Evolutionary conservation across 164 flowering plant genomes (phyloP), one percentile per base, ranked within the genome.

Genomic region (Piper betle): DNA sequence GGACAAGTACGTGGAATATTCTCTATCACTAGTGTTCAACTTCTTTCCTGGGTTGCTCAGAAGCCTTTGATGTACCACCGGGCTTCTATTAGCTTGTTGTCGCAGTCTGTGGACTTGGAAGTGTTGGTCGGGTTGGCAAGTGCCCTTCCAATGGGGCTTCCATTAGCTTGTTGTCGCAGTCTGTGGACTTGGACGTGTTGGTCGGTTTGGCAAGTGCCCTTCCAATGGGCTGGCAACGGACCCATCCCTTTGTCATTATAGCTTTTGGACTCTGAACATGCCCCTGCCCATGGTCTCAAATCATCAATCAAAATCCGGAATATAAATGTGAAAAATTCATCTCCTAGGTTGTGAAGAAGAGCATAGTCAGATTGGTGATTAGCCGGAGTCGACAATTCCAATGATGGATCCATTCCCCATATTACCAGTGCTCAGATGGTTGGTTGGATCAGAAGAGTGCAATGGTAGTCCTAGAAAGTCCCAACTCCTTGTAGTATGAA

Each of bases 111-210:
- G 62, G 65, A 67, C 39, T 74, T 64, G 68, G 80, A 81, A 1
- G 5, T 9, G 67, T 37, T 74, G 71, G 17, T 77, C 83, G 0
- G 60, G 18, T 55, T 72, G 71, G 25, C 86, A 79, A 13, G 53
- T 67, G 33, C 86, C 83, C 16, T 76, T 79, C 86, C 86, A 82
- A 16, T n/a, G n/a, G n/a, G n/a, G n/a, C n/a, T n/a, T n/a, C n/a
- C n/a, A n/a, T n/a, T n/a, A n/a, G n/a, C n/a, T n/a, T n/a, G n/a
- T n/a, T n/a, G n/a, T n/a, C n/a, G n/a, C n/a, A n/a, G n/a, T n/a
- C n/a, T n/a, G n/a, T n/a, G n/a, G n/a, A n/a, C n/a, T n/a, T n/a
- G n/a, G n/a, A n/a, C n/a, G n/a, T n/a, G n/a, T n/a, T n/a, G n/a
- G n/a, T n/a, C n/a, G n/a, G n/a, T n/a, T n/a, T n/a, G n/a, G n/a